Evolutionary conservation across 202 grass and related monocot genomes (phyloP).

Genomic region (Setaria viridis): DNA sequence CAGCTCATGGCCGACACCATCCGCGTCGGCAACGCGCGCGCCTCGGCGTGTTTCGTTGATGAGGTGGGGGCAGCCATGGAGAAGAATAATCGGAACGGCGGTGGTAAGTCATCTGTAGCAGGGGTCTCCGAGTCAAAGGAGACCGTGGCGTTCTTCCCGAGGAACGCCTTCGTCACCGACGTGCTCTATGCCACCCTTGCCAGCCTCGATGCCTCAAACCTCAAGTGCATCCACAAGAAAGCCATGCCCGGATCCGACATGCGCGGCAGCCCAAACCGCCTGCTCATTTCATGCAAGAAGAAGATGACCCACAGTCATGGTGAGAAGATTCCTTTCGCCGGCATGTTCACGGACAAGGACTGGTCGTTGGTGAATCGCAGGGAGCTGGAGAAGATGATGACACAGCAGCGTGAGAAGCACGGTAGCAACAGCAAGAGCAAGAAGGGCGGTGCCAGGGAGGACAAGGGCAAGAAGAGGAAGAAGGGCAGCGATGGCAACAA

Average conservation of each 20-base stretch:
- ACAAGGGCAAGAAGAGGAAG: not conserved
- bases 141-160: not conserved
- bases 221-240: not conserved
- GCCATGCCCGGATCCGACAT: not conserved
- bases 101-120: not conserved
- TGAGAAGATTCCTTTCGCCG: not conserved
- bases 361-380: not conserved
- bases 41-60: no score
- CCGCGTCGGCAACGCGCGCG: not conserved
- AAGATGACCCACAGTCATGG: not conserved
- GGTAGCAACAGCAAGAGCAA: no score
- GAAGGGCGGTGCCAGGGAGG: not conserved
- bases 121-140: not conserved
- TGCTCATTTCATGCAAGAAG: constrained; percentile 23
- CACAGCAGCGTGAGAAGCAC: not conserved
- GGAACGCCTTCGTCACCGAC: not conserved
- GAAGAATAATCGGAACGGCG: no score
- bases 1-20: not conserved
- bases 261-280: not conserved
- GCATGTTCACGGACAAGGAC: not conserved
- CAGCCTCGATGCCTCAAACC: not conserved
- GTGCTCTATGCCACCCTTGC: not conserved
- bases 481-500: no score
- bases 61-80: not conserved
- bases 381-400: not conserved